Evolutionary conservation across 169 alveolate genomes (phyloP).

Genomic region (Perkinsus olseni): DNA sequence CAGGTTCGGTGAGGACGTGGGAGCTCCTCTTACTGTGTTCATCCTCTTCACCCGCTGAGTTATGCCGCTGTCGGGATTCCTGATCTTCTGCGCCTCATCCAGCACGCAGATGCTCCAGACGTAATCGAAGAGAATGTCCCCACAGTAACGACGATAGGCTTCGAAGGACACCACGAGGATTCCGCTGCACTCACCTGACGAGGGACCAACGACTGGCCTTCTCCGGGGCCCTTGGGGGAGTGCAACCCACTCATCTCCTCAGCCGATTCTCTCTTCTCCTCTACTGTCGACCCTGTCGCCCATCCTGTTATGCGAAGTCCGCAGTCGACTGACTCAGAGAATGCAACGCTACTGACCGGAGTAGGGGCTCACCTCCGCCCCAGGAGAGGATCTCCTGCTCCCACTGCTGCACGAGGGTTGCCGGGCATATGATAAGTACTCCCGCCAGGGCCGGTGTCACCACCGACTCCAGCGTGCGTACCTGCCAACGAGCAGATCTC

Average conservation of each 20-base stretch:
- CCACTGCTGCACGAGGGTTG: conserved; percentile 44
- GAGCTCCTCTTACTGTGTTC: background rate
- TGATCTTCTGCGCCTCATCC: conserved; percentile 88
- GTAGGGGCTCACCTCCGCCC: background rate
- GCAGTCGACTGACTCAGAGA: background rate
- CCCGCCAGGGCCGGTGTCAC: background rate
- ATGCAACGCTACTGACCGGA: background rate
- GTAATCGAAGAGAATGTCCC: conserved; percentile 20
- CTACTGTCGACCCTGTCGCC: background rate
- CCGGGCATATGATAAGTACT: conserved; percentile 34
- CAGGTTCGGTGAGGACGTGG: background rate
- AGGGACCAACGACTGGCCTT: background rate
- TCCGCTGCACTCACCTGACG: conserved; percentile 12
- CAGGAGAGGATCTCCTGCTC: conserved; percentile 31
- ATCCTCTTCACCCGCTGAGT: conserved; percentile 61
- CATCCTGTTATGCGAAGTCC: background rate
- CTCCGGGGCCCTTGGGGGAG: background rate
- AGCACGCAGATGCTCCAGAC: conserved; percentile 67
- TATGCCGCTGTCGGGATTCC: conserved; percentile 75
- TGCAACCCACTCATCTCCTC: background rate
- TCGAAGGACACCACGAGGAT: conserved; percentile 47
- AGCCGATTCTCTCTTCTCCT: background rate
- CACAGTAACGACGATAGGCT: conserved; percentile 40
- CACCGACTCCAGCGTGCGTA: background rate
- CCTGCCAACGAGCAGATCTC: background rate